These are phyloP conservation scores for Tuber aestivum DNA, from an alignment of 495 filamentous ascomycete species.

Conservation along the genomic window DNA sequence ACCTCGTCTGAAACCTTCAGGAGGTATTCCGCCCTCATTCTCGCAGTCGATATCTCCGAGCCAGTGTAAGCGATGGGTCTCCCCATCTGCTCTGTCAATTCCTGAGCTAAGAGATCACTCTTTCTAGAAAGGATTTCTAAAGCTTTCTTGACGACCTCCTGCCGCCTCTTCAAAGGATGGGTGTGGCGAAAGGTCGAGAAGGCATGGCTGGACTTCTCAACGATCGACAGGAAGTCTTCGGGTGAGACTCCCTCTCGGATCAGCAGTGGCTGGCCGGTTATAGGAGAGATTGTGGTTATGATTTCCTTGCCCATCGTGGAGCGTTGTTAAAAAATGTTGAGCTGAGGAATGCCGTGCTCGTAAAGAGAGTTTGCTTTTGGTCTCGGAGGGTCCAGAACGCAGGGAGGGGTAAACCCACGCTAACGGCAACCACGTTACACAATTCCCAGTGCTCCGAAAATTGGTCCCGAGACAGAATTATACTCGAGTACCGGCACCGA, in stretches of 20 bases:
- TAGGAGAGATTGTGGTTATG: slow-evolving; percentile 83
- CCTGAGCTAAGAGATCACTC: slow-evolving; percentile 72
- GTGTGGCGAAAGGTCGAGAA: slow-evolving; percentile 66
- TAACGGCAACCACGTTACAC: not conserved
- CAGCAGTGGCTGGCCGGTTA: slow-evolving; percentile 69
- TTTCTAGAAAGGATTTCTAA: slow-evolving; percentile 60
- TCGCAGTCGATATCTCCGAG: slow-evolving; percentile 74
- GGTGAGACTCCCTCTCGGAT: slow-evolving; percentile 64
- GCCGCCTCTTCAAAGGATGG: slow-evolving; percentile 57
- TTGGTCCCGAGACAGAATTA: not conserved
- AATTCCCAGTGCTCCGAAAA: not conserved
- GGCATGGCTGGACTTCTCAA: slow-evolving; percentile 60
- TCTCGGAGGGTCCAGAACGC: not conserved
- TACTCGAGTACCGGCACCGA: no score
- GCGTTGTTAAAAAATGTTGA: not conserved
- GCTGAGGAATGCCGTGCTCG: not conserved
- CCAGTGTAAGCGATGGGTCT: slow-evolving; percentile 77
- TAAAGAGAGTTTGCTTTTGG: not conserved
- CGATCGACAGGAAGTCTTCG: slow-evolving; percentile 60
- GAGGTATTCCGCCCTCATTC: slow-evolving; percentile 73
- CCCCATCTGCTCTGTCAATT: slow-evolving; percentile 91
- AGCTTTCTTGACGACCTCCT: slow-evolving; percentile 70
- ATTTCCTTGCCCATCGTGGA: slow-evolving; percentile 68
- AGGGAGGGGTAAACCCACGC: not conserved
- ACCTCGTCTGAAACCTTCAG: slow-evolving; percentile 69